Conservation (phyloP, 2,329 filamentous ascomycete species). For the Colletotrichum spaethianum region DNA sequence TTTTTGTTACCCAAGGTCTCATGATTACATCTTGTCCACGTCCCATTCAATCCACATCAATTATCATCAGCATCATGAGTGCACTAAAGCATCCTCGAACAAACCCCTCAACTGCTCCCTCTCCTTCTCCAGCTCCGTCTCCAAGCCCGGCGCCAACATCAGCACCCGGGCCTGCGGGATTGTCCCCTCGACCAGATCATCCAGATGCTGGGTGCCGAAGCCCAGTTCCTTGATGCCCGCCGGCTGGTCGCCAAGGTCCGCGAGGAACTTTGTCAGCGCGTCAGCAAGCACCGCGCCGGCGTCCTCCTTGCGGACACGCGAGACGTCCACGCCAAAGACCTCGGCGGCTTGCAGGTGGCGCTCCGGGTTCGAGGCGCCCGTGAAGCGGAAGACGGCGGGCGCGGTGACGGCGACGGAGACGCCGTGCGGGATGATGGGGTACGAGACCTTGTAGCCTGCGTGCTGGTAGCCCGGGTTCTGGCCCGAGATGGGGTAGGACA, state of each 20-base stretch:
- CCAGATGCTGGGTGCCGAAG: constrained; percentile 82
- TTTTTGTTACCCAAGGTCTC: not conserved
- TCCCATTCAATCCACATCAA: not conserved
- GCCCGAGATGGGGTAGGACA: constrained; percentile 97
- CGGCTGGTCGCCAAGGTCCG: constrained; percentile 90
- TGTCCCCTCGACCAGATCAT: constrained; percentile 91
- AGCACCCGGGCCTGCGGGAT: constrained; percentile 92
- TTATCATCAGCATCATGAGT: constrained; percentile 38
- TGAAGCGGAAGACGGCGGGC: constrained; percentile 95
- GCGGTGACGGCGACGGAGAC: constrained; percentile 95
- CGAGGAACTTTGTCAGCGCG: constrained; percentile 85
- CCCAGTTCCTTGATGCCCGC: constrained; percentile 87
- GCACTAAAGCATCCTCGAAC: constrained; percentile 73
- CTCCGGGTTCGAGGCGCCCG: constrained; percentile 90
- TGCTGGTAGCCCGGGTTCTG: constrained; percentile 77
- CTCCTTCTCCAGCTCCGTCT: constrained; percentile 77
- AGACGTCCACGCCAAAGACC: constrained; percentile 90
- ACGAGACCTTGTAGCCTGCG: constrained; percentile 59
- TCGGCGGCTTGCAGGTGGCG: constrained; percentile 92
- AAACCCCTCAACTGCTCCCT: constrained; percentile 78
- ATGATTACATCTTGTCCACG: not conserved
- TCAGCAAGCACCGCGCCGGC: constrained; percentile 91
- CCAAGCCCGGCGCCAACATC: constrained; percentile 89
- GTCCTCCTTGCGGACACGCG: constrained; percentile 87
- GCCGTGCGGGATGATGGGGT: constrained; percentile 92